A percentile compares a stretch with the other conserved stretches of the same genome.
Evolutionary conservation across 768 basidiomycete genomes (phyloP).

Genomic region (Hypholoma fasciculare): DNA sequence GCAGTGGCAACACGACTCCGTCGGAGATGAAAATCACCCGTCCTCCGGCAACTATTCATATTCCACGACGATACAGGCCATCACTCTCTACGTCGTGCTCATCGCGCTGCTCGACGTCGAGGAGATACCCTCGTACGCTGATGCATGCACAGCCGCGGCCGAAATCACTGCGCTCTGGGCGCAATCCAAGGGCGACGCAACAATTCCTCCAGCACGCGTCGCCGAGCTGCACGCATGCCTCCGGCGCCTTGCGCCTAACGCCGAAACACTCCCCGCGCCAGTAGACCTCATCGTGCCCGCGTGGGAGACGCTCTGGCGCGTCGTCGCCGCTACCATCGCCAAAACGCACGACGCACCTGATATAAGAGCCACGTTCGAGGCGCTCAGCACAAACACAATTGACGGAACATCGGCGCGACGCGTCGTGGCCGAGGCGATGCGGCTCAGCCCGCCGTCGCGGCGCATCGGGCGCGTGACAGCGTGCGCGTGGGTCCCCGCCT

Average conservation of each 20-base stretch:
- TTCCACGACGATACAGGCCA: conserved; percentile 34
- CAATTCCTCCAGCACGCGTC: conserved; percentile 31
- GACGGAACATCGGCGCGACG: conserved; percentile 20
- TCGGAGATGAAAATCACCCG: neutral
- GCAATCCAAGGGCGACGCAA: conserved; percentile 36
- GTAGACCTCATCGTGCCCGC: conserved; percentile 56
- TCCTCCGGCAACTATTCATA: conserved; percentile 23
- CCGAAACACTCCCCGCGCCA: conserved; percentile 32
- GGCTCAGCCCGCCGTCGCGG: conserved; percentile 52
- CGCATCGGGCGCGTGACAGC: conserved; percentile 38
- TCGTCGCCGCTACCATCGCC: conserved; percentile 46
- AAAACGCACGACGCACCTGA: conserved; percentile 26
- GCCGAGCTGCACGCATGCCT: conserved; percentile 35
- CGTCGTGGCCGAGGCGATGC: conserved; percentile 44
- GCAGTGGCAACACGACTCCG: conserved; percentile 18
- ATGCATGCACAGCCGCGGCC: conserved; percentile 35
- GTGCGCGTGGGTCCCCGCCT: conserved; percentile 5
- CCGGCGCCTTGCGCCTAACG: conserved; percentile 39
- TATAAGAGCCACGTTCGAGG: conserved; percentile 35
- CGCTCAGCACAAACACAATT: conserved; percentile 24
- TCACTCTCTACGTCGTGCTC: conserved; percentile 37
- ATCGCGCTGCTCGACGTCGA: conserved; percentile 37
- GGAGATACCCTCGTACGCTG: conserved; percentile 21
- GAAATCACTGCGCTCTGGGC: conserved; percentile 49
- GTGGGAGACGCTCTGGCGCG: conserved; percentile 66